Evolutionary conservation across 2,329 filamentous ascomycete species (phyloP), one percentile per base, ranked within the genome.

Genomic region (Leptographium flavum): DNA sequence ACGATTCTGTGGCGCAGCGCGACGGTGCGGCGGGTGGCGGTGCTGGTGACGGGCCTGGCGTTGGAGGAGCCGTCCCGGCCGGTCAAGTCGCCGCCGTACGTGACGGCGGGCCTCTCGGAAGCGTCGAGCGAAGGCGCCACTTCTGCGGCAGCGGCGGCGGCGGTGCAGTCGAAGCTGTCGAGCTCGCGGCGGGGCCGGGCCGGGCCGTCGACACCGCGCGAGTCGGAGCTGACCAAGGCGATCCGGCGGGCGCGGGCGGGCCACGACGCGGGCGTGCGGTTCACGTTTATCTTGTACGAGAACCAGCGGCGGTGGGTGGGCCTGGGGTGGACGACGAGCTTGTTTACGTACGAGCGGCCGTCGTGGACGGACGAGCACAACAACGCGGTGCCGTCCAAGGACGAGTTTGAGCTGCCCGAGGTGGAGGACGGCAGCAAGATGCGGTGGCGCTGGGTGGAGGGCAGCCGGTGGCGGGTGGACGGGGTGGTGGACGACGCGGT

Each of bases 301-400:
- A 98, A 98, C 55, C 92, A 98, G 62, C 76, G 92, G 36, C 77
- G 92, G 43, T 98, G 92, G 92, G 67, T 98, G 4, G 90, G 88
- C 1, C 73, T 98, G 13, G 92, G 92, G 0, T 98, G 92, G 88
- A 96, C 92, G 0, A 82, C 82, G 3, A 93, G 81, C 33, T 68
- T 98, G 49, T 87, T 98, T 52, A 80, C 87, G 0, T 93, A 95
- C 56, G 92, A 98, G 59, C 74, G 92, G 36, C 74, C 82, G 2
- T 73, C 88, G 0, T 98, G 92, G 90, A 95, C 92, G 1, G 92
- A 98, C 60, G 92, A 98, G 62, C 87, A 95, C 59, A 76, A 93
- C 45, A 94, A 94, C 50, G 58, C 80, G 0, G 82, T 86, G 4
- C 80, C 86, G 1, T 64, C 80, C 1, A 87, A 82, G 52, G 83